phyloP scores from a whole-genome alignment of 2,329 filamentous ascomycete genomes.

The Verticillium albo-atrum region DNA sequence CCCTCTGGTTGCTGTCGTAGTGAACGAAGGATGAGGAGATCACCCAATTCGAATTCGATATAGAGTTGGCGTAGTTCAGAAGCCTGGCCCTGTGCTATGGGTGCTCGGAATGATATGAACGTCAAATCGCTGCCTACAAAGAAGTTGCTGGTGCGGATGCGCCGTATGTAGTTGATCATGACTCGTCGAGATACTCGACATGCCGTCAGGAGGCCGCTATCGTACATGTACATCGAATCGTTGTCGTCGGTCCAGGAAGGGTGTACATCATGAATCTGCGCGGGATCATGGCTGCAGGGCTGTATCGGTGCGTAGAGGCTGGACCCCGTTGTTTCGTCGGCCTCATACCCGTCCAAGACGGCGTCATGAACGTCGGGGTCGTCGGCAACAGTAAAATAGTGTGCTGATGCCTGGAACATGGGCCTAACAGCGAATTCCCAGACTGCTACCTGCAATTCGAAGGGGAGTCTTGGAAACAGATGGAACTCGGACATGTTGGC shows the following conservation, averaged over 20 bases:
- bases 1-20: neutral
- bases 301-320: neutral
- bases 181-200: neutral
- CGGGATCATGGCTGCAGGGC: neutral
- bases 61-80: neutral
- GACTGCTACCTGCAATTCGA: neutral
- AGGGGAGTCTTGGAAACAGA: neutral
- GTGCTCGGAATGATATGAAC: neutral
- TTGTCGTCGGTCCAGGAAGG: neutral
- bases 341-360: neutral
- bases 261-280: neutral
- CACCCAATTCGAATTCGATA: neutral
- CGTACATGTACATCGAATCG: neutral
- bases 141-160: neutral
- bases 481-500: neutral
- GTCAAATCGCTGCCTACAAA: neutral
- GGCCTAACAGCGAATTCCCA: neutral
- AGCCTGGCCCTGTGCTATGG: too few relatives aligned
- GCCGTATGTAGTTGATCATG: neutral
- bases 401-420: neutral
- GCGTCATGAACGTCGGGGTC: neutral
- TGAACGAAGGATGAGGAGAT: neutral
- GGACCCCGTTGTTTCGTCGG: neutral
- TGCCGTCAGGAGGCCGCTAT: neutral
- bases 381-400: neutral